phyloP scores from a whole-genome alignment of 1,284 basidiomycete species.

The Leccinum subspadiceum region DNA sequence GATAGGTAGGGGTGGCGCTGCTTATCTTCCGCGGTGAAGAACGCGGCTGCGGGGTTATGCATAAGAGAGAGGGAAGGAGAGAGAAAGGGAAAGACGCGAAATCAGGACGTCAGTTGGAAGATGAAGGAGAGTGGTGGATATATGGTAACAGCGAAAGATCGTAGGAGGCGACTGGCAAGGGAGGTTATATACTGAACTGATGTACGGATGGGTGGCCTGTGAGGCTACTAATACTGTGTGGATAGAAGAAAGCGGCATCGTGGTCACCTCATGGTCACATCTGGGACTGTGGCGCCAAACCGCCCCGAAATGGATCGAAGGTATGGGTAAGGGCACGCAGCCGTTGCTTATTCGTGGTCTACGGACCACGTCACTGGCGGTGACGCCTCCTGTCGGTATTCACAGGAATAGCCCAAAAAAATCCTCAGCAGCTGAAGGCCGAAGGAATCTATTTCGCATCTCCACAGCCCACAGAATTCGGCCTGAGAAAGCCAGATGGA shows the following conservation, averaged over 20 bases:
- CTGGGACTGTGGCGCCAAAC: constrained; percentile 32
- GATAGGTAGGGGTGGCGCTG: constrained; percentile 38
- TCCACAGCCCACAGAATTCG: constrained; percentile 24
- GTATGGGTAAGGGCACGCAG: constrained; percentile 33
- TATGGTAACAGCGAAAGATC: constrained; percentile 16
- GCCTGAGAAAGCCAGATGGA: constrained; percentile 26
- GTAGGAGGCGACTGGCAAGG: constrained; percentile 11
- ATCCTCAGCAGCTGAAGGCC: constrained; percentile 13
- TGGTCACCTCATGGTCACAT: constrained; percentile 34
- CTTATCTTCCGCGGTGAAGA: constrained; percentile 39
- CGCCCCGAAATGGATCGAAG: constrained; percentile 28
- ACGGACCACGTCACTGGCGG: constrained; percentile 12
- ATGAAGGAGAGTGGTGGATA: constrained; percentile 23
- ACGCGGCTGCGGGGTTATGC: constrained; percentile 32
- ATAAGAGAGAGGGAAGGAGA: constrained; percentile 12
- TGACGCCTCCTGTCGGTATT: constrained; percentile 18
- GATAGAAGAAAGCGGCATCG: constrained; percentile 35
- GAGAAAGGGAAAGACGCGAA: constrained; percentile 1
- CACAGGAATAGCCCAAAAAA: constrained; percentile 22
- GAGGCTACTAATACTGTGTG: constrained; percentile 15
- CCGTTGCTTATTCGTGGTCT: constrained; percentile 13
- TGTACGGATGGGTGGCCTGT: constrained; percentile 24
- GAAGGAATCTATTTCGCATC: constrained; percentile 28
- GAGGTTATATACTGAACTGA: constrained; percentile 34
- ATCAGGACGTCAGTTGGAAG: not conserved